These are phyloP conservation scores for Ulota crispa DNA, from an alignment of 225 moss, liverwort and hornwort species.

Conservation along the genomic window DNA sequence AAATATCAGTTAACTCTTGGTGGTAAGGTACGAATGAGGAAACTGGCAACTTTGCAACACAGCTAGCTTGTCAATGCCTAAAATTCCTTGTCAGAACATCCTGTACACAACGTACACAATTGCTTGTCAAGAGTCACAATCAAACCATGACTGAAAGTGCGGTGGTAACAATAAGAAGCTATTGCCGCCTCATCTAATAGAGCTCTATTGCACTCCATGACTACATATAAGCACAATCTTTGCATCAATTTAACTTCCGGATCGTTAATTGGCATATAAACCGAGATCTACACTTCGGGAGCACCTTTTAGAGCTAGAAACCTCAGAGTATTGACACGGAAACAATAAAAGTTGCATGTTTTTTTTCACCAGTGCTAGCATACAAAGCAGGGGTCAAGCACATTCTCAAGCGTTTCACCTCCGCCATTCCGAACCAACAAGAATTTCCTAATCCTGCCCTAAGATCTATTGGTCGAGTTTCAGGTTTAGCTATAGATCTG, in stretches of 20 bases:
- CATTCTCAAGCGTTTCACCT: background rate
- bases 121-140: background rate
- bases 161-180: no score
- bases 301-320: background rate
- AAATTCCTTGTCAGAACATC: constrained; percentile 44
- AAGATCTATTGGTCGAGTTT: background rate
- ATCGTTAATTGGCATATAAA: background rate
- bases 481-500: background rate
- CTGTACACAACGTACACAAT: constrained; percentile 25
- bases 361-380: background rate
- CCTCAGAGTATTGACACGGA: background rate
- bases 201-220: background rate
- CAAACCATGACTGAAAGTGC: background rate
- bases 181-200: background rate
- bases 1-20: background rate
- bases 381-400: background rate
- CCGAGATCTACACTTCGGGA: background rate
- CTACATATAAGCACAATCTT: background rate
- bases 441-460: background rate
- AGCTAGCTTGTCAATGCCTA: constrained; percentile 21
- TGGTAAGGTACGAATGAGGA: background rate
- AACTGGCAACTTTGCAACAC: background rate
- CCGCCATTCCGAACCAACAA: background rate
- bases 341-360: background rate
- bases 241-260: background rate